These are phyloP conservation scores for Sarcodon aspratus DNA, from an alignment of 768 basidiomycete genomes.

Conservation along the genomic window DNA sequence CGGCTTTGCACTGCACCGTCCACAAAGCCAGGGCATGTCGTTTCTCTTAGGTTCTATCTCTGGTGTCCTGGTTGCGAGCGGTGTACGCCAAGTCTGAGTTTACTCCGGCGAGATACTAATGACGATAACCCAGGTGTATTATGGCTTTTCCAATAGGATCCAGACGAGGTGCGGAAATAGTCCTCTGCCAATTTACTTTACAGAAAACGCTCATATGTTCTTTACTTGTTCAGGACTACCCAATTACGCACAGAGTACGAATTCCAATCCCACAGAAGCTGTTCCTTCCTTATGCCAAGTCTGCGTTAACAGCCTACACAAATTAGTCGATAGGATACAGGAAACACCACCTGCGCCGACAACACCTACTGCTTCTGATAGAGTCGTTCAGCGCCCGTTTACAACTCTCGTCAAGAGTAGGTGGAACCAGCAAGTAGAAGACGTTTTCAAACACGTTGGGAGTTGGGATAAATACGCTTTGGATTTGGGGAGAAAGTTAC, in stretches of 20 bases:
- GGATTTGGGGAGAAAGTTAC: neutral
- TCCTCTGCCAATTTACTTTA: neutral
- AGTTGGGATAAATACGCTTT: neutral
- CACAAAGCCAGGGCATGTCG: constrained; percentile 1
- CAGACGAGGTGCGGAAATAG: neutral
- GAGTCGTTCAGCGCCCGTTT: neutral
- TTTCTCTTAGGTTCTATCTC: constrained; percentile 7
- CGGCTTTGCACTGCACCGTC: neutral
- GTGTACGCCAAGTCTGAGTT: constrained; percentile 1
- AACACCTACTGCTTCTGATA: neutral
- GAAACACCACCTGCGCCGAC: neutral
- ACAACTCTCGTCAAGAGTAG: neutral
- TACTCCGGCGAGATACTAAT: neutral
- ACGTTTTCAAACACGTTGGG: neutral
- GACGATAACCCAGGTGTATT: neutral
- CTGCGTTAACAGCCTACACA: neutral
- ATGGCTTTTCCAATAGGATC: neutral
- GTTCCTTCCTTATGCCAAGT: neutral
- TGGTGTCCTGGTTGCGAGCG: constrained; percentile 6
- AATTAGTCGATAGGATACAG: neutral
- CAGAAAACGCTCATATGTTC: neutral
- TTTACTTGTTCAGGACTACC: neutral
- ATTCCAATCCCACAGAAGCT: neutral
- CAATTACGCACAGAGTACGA: neutral
- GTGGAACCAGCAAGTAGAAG: neutral